Evolutionary conservation across 2,329 filamentous ascomycete genomes (phyloP).

Genomic region (Laburnicola sp.): DNA sequence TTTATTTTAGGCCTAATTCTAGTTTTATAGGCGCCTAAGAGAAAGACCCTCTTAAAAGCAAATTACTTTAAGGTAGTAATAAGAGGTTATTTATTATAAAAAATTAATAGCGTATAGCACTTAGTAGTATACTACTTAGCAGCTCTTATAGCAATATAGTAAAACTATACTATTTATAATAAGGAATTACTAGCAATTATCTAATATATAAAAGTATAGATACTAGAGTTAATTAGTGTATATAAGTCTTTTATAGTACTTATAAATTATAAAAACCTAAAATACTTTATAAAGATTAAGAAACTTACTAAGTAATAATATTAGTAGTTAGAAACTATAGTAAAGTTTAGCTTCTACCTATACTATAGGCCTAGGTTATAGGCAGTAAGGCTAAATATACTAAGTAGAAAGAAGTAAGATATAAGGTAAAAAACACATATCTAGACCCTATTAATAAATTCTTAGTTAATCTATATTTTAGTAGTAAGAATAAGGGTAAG

Average conservation of each 20-base stretch:
- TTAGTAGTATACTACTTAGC: not conserved
- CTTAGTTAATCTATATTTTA: too few species aligned
- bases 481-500: not conserved
- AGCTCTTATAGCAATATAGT: constrained; percentile 1
- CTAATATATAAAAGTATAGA: constrained; percentile 9
- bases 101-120: not conserved
- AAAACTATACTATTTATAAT: constrained; percentile 4
- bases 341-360: not conserved
- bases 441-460: not conserved
- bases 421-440: not conserved
- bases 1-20: not conserved
- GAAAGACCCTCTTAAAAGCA: not conserved
- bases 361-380: not conserved
- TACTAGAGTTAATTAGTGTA: constrained; percentile 6
- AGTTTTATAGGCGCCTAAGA: not conserved
- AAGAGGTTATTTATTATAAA: constrained; percentile 1
- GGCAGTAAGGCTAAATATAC: not conserved
- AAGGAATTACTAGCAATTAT: constrained; percentile 1
- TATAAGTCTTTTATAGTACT: constrained; percentile 5
- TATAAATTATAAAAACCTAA: constrained; percentile 10
- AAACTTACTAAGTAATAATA: not conserved
- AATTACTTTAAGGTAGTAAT: not conserved
- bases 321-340: not conserved
- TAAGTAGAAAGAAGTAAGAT: not conserved
- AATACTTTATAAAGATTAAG: constrained; percentile 13